A percentile compares a stretch with the other conserved stretches of the same genome.
These are phyloP conservation scores for Phaeotremella fagi DNA, from an alignment of 768 basidiomycete species.

Conservation along the genomic window DNA sequence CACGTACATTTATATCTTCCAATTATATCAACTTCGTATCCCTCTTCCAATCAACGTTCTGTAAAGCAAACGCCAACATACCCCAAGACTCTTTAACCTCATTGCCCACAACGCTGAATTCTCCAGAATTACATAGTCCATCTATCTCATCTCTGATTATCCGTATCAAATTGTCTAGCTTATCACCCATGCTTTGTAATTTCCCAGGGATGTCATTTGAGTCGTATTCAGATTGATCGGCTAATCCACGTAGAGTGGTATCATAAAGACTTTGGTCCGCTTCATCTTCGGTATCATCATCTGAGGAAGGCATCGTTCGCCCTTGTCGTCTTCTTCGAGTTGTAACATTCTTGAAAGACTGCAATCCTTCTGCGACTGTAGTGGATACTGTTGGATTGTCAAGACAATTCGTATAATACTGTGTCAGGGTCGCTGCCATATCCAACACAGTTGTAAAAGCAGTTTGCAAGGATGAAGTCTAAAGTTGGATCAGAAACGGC, in stretches of 20 bases:
- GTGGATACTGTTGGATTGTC: not conserved
- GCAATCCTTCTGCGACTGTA: not conserved
- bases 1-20: too few species aligned
- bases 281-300: not conserved
- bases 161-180: slow-evolving; percentile 9
- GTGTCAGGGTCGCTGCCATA: slow-evolving; percentile 5
- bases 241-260: not conserved
- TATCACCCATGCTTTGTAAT: slow-evolving; percentile 5
- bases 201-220: slow-evolving; percentile 1
- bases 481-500: slow-evolving; percentile 7
- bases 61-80: slow-evolving; percentile 22
- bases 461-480: slow-evolving; percentile 10
- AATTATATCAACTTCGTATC: too few species aligned
- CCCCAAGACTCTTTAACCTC: slow-evolving; percentile 17
- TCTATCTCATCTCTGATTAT: slow-evolving; percentile 21
- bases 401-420: slow-evolving; percentile 4
- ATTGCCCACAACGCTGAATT: not conserved
- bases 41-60: slow-evolving; percentile 22
- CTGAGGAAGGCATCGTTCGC: too few species aligned
- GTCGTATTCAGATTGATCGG: too few species aligned
- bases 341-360: not conserved
- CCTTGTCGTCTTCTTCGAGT: too few species aligned
- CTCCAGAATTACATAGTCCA: slow-evolving; percentile 1
- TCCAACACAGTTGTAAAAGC: slow-evolving; percentile 17
- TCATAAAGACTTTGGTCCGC: not conserved